phyloP scores from a whole-genome alignment of 2,329 filamentous ascomycete species.

The Eurotiales sp. region DNA sequence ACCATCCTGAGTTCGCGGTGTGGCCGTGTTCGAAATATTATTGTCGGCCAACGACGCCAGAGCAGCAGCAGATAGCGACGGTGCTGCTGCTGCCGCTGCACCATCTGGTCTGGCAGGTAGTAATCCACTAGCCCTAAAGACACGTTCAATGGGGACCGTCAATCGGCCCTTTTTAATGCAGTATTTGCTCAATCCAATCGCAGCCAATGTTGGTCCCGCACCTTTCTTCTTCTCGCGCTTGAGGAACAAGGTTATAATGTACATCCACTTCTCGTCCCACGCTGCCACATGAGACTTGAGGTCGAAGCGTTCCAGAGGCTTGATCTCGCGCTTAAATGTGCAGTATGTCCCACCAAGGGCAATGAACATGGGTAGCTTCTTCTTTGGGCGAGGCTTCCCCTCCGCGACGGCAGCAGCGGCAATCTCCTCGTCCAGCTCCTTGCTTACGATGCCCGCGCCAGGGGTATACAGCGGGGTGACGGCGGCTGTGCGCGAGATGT shows the following conservation, averaged over 20 bases:
- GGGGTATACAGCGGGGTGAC: constrained; percentile 65
- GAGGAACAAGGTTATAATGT: constrained; percentile 71
- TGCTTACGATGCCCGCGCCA: constrained; percentile 52
- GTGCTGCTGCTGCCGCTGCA: background rate
- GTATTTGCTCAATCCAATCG: constrained; percentile 73
- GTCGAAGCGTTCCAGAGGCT: constrained; percentile 65
- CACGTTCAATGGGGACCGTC: constrained; percentile 76
- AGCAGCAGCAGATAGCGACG: constrained; percentile 19
- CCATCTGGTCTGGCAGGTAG: constrained; percentile 70
- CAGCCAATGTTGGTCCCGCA: constrained; percentile 61
- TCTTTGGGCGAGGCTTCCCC: constrained; percentile 45
- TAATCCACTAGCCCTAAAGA: constrained; percentile 68
- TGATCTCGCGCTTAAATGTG: constrained; percentile 70
- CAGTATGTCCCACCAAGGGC: constrained; percentile 71
- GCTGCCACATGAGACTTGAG: constrained; percentile 66
- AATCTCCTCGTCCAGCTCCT: constrained; percentile 52
- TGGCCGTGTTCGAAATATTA: constrained; percentile 23
- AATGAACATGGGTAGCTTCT: constrained; percentile 53
- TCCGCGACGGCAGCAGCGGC: constrained; percentile 48
- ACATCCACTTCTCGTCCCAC: constrained; percentile 82
- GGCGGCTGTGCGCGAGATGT: constrained; percentile 76
- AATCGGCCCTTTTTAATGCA: constrained; percentile 77
- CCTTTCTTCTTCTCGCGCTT: constrained; percentile 43
- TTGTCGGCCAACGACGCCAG: background rate
- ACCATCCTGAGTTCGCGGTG: constrained; percentile 30